Evolutionary conservation across 164 flowering plant genomes (phyloP).

Genomic region (Chloranthus sessilifolius): DNA sequence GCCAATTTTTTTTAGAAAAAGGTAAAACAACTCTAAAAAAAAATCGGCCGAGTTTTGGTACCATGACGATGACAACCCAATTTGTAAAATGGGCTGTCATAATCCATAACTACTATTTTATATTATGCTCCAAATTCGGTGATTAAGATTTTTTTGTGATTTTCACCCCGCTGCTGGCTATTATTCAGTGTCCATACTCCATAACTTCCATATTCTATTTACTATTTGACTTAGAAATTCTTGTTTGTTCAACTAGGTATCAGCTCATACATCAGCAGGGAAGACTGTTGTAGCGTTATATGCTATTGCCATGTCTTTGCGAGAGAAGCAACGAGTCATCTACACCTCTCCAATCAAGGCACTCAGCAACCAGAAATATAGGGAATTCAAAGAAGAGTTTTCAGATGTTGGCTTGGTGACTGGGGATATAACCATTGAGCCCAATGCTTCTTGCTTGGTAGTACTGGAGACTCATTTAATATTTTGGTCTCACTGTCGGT

Average conservation of each 20-base stretch:
- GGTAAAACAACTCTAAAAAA: too few relatives aligned
- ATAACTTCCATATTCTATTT: too few relatives aligned
- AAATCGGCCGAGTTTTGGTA: too few relatives aligned
- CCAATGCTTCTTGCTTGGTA: conserved; percentile 97
- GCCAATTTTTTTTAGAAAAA: too few relatives aligned
- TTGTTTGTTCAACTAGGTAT: too few relatives aligned
- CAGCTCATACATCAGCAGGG: conserved; percentile 99
- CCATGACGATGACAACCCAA: too few relatives aligned
- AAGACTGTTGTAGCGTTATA: conserved; percentile 96
- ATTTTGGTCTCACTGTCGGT: not conserved
- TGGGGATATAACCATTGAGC: conserved; percentile 98
- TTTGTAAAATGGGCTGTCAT: too few relatives aligned
- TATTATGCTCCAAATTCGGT: too few relatives aligned
- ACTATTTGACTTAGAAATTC: too few relatives aligned
- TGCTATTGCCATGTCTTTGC: conserved; percentile 93
- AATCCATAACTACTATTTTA: too few relatives aligned
- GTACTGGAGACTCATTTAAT: conserved; percentile 4
- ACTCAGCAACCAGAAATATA: conserved; percentile 88
- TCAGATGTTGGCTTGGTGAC: conserved; percentile 99
- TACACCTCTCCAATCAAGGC: conserved; percentile 99
- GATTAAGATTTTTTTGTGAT: too few relatives aligned
- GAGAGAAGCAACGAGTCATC: conserved; percentile 82
- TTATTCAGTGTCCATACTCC: not conserved
- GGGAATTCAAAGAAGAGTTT: conserved; percentile 94
- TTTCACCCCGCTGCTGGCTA: too few relatives aligned